Evolutionary conservation across 176 grass and related monocot species (phyloP), one percentile per base, ranked within the genome.

Genomic region (Melocanna baccifera): DNA sequence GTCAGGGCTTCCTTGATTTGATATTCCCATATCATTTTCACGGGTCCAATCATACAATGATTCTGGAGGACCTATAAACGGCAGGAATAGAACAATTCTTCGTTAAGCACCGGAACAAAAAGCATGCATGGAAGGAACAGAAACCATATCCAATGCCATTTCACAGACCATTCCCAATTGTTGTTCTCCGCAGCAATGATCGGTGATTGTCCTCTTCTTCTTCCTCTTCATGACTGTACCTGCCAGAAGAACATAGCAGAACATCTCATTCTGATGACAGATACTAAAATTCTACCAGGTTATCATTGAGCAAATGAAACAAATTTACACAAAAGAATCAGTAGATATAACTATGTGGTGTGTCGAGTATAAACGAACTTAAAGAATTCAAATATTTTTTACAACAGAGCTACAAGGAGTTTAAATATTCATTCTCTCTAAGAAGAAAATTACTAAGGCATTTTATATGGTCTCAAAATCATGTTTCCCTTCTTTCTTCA

Each of bases 21-120:
- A 80, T 84, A 90, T 76, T 32, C 89, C 90, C 39, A 73, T 79
- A 90, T 90, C 91, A 59, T 86, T 87, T 75, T 94, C 93, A 87
- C 87, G 87, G 61, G 96, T 98, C 96, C 96, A 98, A 41, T 98
- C 96, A 87, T 87, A 69, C 68, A 98, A 71, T 69, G 93, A 98
- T 80, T 92, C 96, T 55, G 96, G 96, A 77, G 89, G 93, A 88
- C 93, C 96, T 98, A 80, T 50, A 81, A 87, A 76, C 20, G 20
- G 62, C 51, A 83, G 47, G 46, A 81, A 63, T 88, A 87, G 69
- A 84, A 30, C 20, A 84, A 52, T 55, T 70, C 63, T 72, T 64
- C 55, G 40, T 74, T 78, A 77, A 73, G 19, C 43, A 48, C 7
- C 55, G 70, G 85, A 75, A 85, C 50, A 63, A 59, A 78, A 79